Evolutionary conservation across 2,329 filamentous ascomycete genomes (phyloP).

Genomic region (Fusarium abutilonis): DNA sequence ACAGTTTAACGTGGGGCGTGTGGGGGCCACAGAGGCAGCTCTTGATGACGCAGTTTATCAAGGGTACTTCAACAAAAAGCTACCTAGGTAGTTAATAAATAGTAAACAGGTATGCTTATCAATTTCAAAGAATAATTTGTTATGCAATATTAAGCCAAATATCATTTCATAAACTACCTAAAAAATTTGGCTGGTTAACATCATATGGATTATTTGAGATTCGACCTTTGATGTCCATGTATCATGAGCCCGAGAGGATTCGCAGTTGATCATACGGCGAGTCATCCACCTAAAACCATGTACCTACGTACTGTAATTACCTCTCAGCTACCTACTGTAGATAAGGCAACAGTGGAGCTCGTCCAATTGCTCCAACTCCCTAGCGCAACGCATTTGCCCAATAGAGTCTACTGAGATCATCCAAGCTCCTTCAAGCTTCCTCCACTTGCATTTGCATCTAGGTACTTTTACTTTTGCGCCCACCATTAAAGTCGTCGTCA

Average conservation of each 20-base stretch:
- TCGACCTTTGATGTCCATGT: not conserved
- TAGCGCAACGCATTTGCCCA: conserved; percentile 12
- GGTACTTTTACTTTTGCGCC: conserved; percentile 20
- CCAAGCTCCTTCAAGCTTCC: conserved; percentile 32
- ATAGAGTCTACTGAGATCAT: not conserved
- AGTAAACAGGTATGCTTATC: not conserved
- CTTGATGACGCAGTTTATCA: conserved; percentile 49
- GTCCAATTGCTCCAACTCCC: conserved; percentile 18
- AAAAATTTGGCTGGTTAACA: not conserved
- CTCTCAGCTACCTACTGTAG: not conserved
- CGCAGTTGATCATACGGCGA: not conserved
- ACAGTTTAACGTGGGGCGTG: conserved; percentile 34
- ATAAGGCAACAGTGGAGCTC: conserved; percentile 11
- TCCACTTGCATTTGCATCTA: not conserved
- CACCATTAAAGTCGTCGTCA: not conserved
- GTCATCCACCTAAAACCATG: not conserved
- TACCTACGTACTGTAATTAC: not conserved
- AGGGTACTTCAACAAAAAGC: conserved; percentile 6
- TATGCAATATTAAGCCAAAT: no score
- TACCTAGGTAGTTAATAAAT: not conserved
- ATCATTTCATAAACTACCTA: no score
- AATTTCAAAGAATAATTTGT: not conserved
- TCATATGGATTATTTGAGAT: not conserved
- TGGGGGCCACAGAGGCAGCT: conserved; percentile 46
- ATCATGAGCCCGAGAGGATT: not conserved